phyloP scores from a whole-genome alignment of 139 green algal genomes.

The Chlamydomonas schloesseri region DNA sequence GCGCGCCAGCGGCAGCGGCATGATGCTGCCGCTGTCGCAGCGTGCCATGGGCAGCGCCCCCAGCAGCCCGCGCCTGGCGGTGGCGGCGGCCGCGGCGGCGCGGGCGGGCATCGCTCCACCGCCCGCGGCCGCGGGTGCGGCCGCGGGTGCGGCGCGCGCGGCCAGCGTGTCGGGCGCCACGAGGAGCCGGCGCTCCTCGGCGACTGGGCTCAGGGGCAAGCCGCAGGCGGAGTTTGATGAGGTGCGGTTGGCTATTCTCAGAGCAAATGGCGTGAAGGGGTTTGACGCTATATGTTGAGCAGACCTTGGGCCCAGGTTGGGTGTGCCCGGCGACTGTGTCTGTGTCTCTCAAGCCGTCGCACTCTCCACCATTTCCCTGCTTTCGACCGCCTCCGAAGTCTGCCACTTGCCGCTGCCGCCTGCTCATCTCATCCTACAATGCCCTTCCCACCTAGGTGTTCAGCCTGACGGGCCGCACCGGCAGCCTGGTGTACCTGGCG shows the following conservation, averaged over 20 bases:
- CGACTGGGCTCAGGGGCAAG: neutral
- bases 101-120: neutral
- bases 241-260: no score
- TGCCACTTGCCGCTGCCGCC: no score
- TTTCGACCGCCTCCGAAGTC: no score
- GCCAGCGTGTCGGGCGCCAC: neutral
- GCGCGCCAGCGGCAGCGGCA: conserved; percentile 1
- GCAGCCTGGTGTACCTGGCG: conserved; percentile 74
- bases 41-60: neutral
- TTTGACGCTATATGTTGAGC: no score
- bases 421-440: no score
- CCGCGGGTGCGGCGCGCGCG: neutral
- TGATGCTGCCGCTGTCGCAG: neutral
- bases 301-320: no score
- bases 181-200: no score
- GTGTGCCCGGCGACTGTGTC: no score
- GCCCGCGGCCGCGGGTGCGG: neutral
- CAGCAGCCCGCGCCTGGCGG: neutral
- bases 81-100: neutral
- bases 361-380: no score
- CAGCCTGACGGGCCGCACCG: conserved; percentile 53
- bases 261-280: no score
- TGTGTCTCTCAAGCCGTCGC: no score
- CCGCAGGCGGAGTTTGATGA: neutral
- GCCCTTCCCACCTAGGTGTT: no score